Conservation (phyloP, 257 asterid species). For the Rehmannia glutinosa region DNA sequence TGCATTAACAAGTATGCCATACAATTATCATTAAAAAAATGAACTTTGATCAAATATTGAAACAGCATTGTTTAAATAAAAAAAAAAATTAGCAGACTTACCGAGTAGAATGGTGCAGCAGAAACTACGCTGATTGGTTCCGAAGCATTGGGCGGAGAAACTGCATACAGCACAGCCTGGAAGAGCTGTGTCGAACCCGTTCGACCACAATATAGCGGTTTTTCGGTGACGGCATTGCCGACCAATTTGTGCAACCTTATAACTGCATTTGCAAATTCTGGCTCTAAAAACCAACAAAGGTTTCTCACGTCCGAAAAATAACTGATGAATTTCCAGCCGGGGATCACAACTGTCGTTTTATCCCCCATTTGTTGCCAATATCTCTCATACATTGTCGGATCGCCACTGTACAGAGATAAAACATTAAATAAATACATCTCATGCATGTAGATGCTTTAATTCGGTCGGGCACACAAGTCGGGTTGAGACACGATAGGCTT, state of each 20-base stretch:
- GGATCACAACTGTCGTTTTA: constrained; percentile 51
- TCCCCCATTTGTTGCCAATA: constrained; percentile 83
- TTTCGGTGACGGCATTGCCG: constrained; percentile 70
- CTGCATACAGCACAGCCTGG: constrained; percentile 85
- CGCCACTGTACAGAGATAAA: constrained; percentile 52
- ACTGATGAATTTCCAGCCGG: constrained; percentile 91
- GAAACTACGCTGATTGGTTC: constrained; percentile 79
- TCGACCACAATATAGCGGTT: constrained; percentile 74
- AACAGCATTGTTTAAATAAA: neutral
- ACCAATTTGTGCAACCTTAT: constrained; percentile 70
- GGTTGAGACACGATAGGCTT: too few relatives aligned
- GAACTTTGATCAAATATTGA: neutral
- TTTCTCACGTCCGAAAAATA: constrained; percentile 66
- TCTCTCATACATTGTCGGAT: constrained; percentile 89
- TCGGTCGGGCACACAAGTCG: too few relatives aligned
- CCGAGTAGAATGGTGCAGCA: constrained; percentile 93
- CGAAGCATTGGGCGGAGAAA: constrained; percentile 48
- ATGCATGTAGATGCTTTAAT: too few relatives aligned
- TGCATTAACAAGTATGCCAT: too few relatives aligned
- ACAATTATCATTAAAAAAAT: too few relatives aligned
- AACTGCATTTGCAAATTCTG: constrained; percentile 54
- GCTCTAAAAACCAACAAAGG: constrained; percentile 92
- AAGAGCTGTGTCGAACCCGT: constrained; percentile 91
- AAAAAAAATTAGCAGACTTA: constrained; percentile 24
- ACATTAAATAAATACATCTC: neutral